Conservation (phyloP, 495 filamentous ascomycete genomes). For the Bacidia rubella region DNA sequence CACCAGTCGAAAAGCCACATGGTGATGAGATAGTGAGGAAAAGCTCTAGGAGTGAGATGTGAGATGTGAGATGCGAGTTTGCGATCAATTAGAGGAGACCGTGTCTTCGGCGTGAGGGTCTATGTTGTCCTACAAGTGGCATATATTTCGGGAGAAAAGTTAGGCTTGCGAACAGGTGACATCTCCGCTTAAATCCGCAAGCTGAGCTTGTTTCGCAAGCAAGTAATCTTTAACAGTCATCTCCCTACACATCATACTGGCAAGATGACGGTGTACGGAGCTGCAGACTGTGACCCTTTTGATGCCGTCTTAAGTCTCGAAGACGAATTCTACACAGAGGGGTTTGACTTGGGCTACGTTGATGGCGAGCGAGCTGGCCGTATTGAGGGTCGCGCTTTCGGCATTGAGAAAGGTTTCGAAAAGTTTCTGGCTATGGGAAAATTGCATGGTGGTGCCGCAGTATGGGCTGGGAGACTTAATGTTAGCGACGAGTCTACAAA, state of each 20-base stretch:
- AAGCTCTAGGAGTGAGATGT: neutral
- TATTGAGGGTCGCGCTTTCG: conserved; percentile 78
- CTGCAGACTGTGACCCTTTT: conserved; percentile 25
- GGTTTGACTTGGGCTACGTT: conserved; percentile 56
- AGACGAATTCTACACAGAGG: conserved; percentile 74
- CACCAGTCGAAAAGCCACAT: conserved; percentile 8
- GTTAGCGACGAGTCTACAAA: neutral
- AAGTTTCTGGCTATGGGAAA: conserved; percentile 71
- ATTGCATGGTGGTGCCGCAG: conserved; percentile 64
- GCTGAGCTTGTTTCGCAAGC: too few species aligned
- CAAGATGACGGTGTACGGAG: neutral
- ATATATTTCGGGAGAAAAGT: too few species aligned
- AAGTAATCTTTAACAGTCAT: neutral
- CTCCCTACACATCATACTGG: neutral
- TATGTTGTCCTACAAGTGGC: too few species aligned
- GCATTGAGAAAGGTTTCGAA: conserved; percentile 84
- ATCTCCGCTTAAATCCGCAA: too few species aligned
- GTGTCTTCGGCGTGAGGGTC: too few species aligned
- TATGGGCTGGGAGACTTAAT: conserved; percentile 58
- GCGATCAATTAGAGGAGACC: neutral
- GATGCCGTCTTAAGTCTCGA: conserved; percentile 66
- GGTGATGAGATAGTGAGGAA: neutral
- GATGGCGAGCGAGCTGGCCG: conserved; percentile 74
- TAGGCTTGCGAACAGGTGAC: too few species aligned
- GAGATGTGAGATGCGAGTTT: neutral